phyloP scores from a whole-genome alignment of 768 basidiomycete species.

The Cytidiella melzeri region DNA sequence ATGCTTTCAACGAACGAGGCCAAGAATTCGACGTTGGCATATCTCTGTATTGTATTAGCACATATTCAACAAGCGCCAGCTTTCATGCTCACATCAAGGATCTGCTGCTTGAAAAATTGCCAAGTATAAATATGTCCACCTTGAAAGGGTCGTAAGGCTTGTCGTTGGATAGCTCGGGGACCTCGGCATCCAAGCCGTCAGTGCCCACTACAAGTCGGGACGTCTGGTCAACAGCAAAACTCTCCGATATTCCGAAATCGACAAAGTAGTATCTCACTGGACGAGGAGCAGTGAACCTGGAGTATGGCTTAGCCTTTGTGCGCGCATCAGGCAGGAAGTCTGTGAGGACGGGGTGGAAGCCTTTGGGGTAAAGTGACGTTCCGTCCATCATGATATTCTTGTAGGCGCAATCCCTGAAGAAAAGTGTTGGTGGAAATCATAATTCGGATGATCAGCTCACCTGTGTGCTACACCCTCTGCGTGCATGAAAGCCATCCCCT shows the following conservation, averaged over 20 bases:
- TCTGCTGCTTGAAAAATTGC: conserved; percentile 17
- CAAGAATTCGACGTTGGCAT: neutral
- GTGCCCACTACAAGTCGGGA: no score
- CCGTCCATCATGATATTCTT: conserved; percentile 13
- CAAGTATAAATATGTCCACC: conserved; percentile 24
- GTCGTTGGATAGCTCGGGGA: conserved; percentile 19
- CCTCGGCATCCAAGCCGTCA: conserved; percentile 15
- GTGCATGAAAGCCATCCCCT: conserved; percentile 19
- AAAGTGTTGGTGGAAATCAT: no score
- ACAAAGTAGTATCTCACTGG: conserved; percentile 13
- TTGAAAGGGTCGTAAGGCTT: conserved; percentile 26
- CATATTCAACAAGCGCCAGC: no score
- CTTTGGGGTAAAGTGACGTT: conserved; percentile 2
- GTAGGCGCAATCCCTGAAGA: conserved; percentile 1
- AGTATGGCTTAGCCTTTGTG: no score
- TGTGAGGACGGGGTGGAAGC: conserved; percentile 9
- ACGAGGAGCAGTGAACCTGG: no score
- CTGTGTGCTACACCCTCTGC: conserved; percentile 17
- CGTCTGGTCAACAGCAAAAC: no score
- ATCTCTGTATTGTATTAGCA: neutral
- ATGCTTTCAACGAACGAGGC: neutral
- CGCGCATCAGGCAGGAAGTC: neutral
- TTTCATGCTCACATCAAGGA: conserved; percentile 1
- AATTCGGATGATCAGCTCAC: no score
- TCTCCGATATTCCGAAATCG: conserved; percentile 13